Evolutionary conservation across 257 asterid species (phyloP).

Genomic region (Nicotiana knightiana): DNA sequence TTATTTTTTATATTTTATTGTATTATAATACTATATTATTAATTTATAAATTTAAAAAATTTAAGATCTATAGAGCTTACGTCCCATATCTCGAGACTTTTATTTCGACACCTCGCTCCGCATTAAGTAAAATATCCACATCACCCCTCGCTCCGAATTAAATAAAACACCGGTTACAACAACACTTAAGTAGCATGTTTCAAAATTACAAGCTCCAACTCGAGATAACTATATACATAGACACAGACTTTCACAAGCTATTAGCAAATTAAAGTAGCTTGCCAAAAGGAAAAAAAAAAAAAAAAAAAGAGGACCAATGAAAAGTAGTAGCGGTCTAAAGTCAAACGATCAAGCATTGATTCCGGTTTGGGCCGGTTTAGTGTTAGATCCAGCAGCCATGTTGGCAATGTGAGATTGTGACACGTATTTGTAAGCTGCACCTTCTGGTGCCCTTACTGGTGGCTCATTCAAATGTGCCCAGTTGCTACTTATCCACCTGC

Average conservation of each 20-base stretch:
- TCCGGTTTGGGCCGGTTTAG: constrained; percentile 20
- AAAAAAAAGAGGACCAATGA: too few relatives aligned
- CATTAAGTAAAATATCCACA: too few relatives aligned
- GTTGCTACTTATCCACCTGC: constrained; percentile 80
- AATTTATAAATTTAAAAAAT: too few relatives aligned
- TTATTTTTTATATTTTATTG: too few relatives aligned
- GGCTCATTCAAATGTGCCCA: constrained; percentile 86
- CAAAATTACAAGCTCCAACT: not conserved
- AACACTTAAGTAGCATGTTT: not conserved
- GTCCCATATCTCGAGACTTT: too few relatives aligned
- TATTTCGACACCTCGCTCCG: too few relatives aligned
- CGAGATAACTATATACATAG: not conserved
- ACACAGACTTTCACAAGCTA: not conserved
- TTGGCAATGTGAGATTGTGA: constrained; percentile 57
- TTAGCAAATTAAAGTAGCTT: not conserved
- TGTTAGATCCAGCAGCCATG: constrained; percentile 7
- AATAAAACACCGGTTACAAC: not conserved
- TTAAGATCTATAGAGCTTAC: too few relatives aligned
- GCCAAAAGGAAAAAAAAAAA: not conserved
- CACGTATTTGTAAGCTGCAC: constrained; percentile 35
- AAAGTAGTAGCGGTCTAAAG: not conserved
- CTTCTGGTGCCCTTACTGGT: constrained; percentile 48
- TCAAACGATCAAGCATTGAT: constrained; percentile 16
- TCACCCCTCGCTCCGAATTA: too few relatives aligned
- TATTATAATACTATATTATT: too few relatives aligned